Conservation (phyloP, 352 stramenopile species). For the Phytopythium vexans region DNA sequence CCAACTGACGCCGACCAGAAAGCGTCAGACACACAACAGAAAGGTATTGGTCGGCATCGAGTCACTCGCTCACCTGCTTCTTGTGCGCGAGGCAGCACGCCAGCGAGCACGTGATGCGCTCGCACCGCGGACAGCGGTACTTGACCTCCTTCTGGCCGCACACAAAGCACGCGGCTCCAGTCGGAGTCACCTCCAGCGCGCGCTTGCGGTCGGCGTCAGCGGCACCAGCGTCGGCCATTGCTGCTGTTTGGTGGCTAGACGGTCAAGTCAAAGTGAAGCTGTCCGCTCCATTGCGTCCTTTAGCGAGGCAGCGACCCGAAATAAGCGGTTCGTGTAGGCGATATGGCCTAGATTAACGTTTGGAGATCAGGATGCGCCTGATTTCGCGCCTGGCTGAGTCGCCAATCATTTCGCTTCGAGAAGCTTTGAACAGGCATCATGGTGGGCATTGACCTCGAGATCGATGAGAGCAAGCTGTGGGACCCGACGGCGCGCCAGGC, state of each 20-base stretch:
- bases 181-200: slow-evolving; percentile 16
- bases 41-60: slow-evolving; percentile 4
- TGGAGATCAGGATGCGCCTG: no score
- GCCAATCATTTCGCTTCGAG: background rate
- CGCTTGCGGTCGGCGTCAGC: slow-evolving; percentile 31
- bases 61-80: slow-evolving; percentile 41
- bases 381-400: no score
- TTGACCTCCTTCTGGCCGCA: slow-evolving; percentile 62
- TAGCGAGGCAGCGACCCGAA: background rate
- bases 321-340: no score
- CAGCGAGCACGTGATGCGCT: slow-evolving; percentile 81
- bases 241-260: background rate
- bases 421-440: slow-evolving; percentile 20
- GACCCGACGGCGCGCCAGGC: slow-evolving; percentile 69
- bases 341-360: no score
- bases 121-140: slow-evolving; percentile 83
- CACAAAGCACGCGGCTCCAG: slow-evolving; percentile 28
- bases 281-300: background rate
- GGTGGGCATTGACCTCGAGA: slow-evolving; percentile 85
- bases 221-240: slow-evolving; percentile 8
- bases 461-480: slow-evolving; percentile 86
- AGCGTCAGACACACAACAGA: background rate
- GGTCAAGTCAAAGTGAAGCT: background rate
- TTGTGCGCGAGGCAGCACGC: slow-evolving; percentile 79
- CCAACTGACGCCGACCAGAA: slow-evolving; percentile 32